Evolutionary conservation across 768 basidiomycete genomes (phyloP), one percentile per base, ranked within the genome.

Genomic region (Phlebiopsis flavidoalba): DNA sequence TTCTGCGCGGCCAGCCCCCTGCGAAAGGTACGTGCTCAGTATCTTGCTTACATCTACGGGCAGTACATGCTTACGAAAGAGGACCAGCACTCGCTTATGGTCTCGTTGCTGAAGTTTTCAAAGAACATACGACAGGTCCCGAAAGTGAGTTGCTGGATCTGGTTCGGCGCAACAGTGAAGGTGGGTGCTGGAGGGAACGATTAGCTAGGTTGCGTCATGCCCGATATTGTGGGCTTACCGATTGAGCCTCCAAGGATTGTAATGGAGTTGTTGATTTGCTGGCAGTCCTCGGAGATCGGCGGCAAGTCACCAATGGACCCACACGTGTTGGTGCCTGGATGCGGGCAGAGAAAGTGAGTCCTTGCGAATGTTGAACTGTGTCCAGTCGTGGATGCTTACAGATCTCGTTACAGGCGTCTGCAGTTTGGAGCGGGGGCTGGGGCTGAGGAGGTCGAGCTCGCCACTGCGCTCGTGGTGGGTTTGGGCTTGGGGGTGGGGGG

Each of bases 401-500:
- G 46, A 69, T 59, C 11, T 56, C 60, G 46, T 40, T 55, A 60
- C 68, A 67, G 12, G 66, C 63, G 53, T 65, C 64, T 1, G 50
- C 63, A 8, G 47, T 51, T n/a, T 0, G 61, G 60, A n/a, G 36
- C 43, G n/a, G 56, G 60, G 36, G 46, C 60, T 17, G 63, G 59
- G 2, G 49, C 57, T 14, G 60, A 54, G 50, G 65, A 31, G 14
- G 56, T 19, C 10, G 58, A 33, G 47, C 21, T 56, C 26, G 26
- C 26, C 19, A 50, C 40, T 8, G 61, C 47, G 26, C 12, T 48
- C 35, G 53, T 60, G 8, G 49, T 57, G 40, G 56, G 47, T 15
- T 24, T 24, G 5, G 59, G 43, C 37, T 40, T 22, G 11, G 60
- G 58, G 58, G 31, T n/a, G 4, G 57, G 58, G 15, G 45, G n/a